Base-by-base conservation (phyloP, 1,284 basidiomycete species). In the Puccinia horiana region DNA sequence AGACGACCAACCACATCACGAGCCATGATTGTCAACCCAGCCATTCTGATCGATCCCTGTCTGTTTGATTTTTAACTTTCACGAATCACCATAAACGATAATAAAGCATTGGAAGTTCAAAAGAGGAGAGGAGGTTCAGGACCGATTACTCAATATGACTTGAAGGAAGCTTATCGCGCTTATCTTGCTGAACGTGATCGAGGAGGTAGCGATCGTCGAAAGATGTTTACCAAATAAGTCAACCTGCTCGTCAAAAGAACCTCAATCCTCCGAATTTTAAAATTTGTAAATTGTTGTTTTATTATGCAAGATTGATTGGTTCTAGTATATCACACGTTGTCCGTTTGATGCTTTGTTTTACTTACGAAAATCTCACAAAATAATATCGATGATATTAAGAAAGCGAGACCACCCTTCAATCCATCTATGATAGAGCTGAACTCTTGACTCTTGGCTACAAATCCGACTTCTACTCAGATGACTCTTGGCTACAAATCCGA, bases 121-220 rank as follows among this genome's bases (percentile, higher is more conserved):
- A 88, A 88, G n/a, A 89, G 91, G 44, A 89, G 92, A 32, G 90
- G 91, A 6, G 93, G 94, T 32, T 89, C 88, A 14, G 94, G 94
- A 0, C 92, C 94, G 0, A 87, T 96, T 37, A 91, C 92, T 1
- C 94, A 94, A 0, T 93, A 94, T 84, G 93, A 96, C 87, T 89
- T 96, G 12, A 92, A 93, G 18, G 94, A 95, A 86, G 94, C 94
- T 0, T 94, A 96, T 85, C 88, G 93, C 67, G 88, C 91, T 85
- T 96, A 96, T 86, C 92, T 93, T 85, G 88, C 91, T 77, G 93
- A 94, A 86, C 91, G 92, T 1, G 94, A 87, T 63, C 83, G 85
- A 18, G 86, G 86, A 6, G 87, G 87, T 20, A 84, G 84, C 67
- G 74, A 82, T 18, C 70, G 84, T 12, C 49, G 82, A 16, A 84